Base-by-base conservation (phyloP, 352 stramenopile genomes). In the Pythium brachiatum region DNA sequence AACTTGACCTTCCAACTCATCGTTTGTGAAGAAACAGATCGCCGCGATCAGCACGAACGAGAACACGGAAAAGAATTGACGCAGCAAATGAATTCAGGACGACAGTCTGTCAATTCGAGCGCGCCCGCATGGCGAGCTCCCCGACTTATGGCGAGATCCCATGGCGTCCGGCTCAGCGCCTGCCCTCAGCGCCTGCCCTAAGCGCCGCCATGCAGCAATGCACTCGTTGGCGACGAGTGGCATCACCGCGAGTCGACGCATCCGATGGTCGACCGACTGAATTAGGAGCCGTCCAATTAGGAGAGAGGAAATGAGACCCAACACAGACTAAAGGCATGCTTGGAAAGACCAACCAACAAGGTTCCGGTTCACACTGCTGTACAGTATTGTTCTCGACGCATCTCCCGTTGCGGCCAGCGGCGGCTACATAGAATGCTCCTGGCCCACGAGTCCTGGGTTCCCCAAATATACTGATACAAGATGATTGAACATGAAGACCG, bases 1-100 rank as follows among this genome's bases (percentile, higher is more conserved):
- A n/a, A 48, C 15, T 48, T 48, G 41, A 48, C 41, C 41, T 11
- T 48, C 20, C n/a, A 48, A 48, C n/a, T 48, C 41, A 48, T 48
- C 23, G 13, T 27, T 43, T 15, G n/a, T 27, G 41, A 27, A 27
- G 41, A 48, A 48, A 20, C 20, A 48, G 41, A 48, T 48, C 20
- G 6, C 9, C 41, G 41, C 18, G n/a, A 48, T 48, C 41, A 48
- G 21, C 41, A 48, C 41, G 41, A 48, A 48, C 41, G 41, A 48
- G 41, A 48, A 48, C 41, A 48, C 41, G 41, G 41, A 27, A 27
- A 48, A 48, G 41, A 26, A 21, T 34, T 34, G 29, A 34, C 29
- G 29, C 29, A 48, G 41, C 41, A 11, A 25, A 15, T 23, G 15
- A 21, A 48, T 48, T 29, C 41, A 48, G 9, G 41, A 48, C 41